Evolutionary conservation across 257 asterid genomes (phyloP), one percentile per base, ranked within the genome.

Genomic region (Jacaranda copaia): DNA sequence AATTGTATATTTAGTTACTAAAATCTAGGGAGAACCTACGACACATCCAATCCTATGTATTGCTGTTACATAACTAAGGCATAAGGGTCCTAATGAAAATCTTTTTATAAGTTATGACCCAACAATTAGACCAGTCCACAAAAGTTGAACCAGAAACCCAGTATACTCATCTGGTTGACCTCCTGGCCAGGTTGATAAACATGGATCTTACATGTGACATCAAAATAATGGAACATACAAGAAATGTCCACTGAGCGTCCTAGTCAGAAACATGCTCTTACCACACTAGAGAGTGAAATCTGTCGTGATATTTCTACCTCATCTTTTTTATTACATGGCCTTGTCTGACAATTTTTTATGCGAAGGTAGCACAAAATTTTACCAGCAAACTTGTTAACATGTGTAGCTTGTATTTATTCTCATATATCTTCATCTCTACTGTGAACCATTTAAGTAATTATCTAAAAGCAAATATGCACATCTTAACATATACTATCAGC

Each of bases 171-270:
- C 16, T 14, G 72, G 16, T 42, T 40, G 10, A 48, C 19, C 56
- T 68, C 20, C 60, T 45, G 60, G 43, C 43, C 45, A 46, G 73
- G 73, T 46, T 12, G 43, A 48, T 14, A 48, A 45, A 69, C 45
- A 69, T 69, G 16, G 16, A 43, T 3, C 73, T 5, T 11, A 25
- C 42, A 48, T 45, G 59, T 20, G 59, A 68, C 19, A 46, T 43
- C 20, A 43, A 67, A 45, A 20, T 14, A 20, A 51, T 12, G 5
- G 73, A 36, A 48, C 13, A 69, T 51, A 32, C 35, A 32, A 4
- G 19, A 55, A 14, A 51, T 20, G 8, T 51, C 45, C 20, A 52
- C 45, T 25, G 32, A 25, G 32, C 32, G 32, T 25, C 32, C 35
- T 15, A 51, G 40, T 9, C 13, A 15, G 36, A 20, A 20, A 42